Evolutionary conservation across 768 basidiomycete species (phyloP), one percentile per base, ranked within the genome.

Genomic region (Tricholoma bakamatsutake): DNA sequence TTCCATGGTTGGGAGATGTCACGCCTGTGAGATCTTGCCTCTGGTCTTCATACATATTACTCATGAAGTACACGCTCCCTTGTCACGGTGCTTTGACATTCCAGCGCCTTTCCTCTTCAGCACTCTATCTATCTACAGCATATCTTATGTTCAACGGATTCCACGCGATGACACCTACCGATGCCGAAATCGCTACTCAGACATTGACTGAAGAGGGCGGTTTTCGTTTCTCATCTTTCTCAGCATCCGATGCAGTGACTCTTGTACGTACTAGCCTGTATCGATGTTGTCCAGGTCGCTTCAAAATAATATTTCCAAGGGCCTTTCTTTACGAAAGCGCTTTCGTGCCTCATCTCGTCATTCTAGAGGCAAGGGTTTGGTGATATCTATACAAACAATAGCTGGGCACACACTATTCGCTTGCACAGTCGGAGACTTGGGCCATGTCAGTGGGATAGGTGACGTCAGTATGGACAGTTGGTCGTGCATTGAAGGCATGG

Each of bases 401-500:
- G 83, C 83, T 4, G 90, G 90, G 0, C 88, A 92, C 62, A 83
- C 83, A 0, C 71, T 93, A 35, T 92, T 93, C 65, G 76, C 89
- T 1, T 93, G 90, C 62, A 90, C 90, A 0, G 89, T 90, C 34
- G 90, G 90, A 9, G 90, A 92, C 69, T 69, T 90, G 40, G 89
- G 88, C 1, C 80, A 81, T 61, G 66, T 68, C 11, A 80, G 79
- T 43, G 86, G 86, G 15, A 75, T 84, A 37, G 84, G 85, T 12
- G 90, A 90, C 69, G 85, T 90, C 59, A 88, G 85, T 61, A 67
- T 90, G 63, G 89, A 93, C 64, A 88, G 87, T 60, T 93, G 90
- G 90, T 69, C 80, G 30, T 82, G 80, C 63, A 64, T 92, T 43
- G 87, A 92, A 70, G 83, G 85, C 40, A 91, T 92, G 86, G 75